A percentile compares a stretch with the other conserved stretches of the same genome.
Evolutionary conservation across 352 stramenopile genomes (phyloP).

Genomic region (Achlya hypogyna): DNA sequence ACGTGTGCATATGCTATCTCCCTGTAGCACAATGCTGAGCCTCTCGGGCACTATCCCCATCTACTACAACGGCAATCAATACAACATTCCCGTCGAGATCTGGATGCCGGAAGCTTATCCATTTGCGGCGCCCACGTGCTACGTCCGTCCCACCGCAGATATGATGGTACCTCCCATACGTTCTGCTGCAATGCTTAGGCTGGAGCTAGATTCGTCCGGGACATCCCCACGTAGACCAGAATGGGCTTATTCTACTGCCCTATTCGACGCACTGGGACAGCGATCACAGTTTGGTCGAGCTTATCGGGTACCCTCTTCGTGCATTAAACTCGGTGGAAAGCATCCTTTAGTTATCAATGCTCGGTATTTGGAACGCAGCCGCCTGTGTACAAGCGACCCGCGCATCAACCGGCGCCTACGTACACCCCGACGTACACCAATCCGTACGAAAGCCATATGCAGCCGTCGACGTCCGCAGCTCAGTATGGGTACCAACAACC

Average conservation of each 20-base stretch:
- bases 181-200: slow-evolving; percentile 24
- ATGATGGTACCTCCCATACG: slow-evolving; percentile 12
- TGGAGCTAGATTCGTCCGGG: slow-evolving; percentile 22
- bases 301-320: slow-evolving; percentile 43
- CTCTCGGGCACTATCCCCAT: slow-evolving; percentile 86
- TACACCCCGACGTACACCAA: background rate
- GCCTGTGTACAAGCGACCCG: slow-evolving; percentile 67
- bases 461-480: background rate
- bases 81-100: slow-evolving; percentile 87
- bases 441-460: slow-evolving; percentile 18
- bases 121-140: slow-evolving; percentile 69
- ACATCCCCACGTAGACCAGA: slow-evolving; percentile 77
- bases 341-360: slow-evolving; percentile 74
- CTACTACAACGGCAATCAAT: slow-evolving; percentile 82
- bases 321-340: slow-evolving; percentile 25
- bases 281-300: slow-evolving; percentile 74
- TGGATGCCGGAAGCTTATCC: slow-evolving; percentile 84
- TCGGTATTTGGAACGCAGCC: slow-evolving; percentile 85
- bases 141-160: slow-evolving; percentile 73
- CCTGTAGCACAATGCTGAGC: slow-evolving; percentile 53
- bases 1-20: too few relatives aligned
- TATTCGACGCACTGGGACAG: slow-evolving; percentile 76
- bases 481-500: background rate
- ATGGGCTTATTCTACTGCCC: slow-evolving; percentile 80
- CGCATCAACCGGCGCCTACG: slow-evolving; percentile 21